Evolutionary conservation across 257 asterid species (phyloP).

Genomic region (Lycium barbarum): DNA sequence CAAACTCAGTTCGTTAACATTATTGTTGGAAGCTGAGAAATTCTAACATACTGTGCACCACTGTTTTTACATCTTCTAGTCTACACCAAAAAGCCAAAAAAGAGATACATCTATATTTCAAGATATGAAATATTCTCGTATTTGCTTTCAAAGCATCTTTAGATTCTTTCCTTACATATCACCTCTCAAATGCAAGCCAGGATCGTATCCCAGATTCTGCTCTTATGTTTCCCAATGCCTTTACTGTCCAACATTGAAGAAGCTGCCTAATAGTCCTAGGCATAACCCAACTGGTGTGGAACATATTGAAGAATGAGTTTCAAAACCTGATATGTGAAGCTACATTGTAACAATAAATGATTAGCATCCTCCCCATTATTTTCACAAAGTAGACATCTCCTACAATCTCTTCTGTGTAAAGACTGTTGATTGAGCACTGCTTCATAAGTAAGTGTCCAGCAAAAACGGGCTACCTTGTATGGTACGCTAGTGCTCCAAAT

Average conservation of each 20-base stretch:
- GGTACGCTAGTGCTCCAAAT: not conserved
- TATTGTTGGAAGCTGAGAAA: not conserved
- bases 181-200: not conserved
- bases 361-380: not conserved
- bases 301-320: not conserved
- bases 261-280: slow-evolving; percentile 7
- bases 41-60: not conserved
- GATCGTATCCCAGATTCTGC: not conserved
- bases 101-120: not conserved
- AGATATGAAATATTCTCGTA: slow-evolving; percentile 4
- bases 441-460: not conserved
- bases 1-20: slow-evolving; percentile 3
- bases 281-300: not conserved
- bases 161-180: not conserved
- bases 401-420: not conserved
- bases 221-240: slow-evolving; percentile 16
- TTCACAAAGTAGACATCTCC: not conserved
- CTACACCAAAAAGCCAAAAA: not conserved
- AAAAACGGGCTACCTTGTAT: not conserved
- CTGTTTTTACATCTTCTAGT: not conserved
- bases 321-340: not conserved
- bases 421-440: not conserved
- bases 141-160: not conserved
- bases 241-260: not conserved
- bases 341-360: not conserved